Evolutionary conservation across 2,329 filamentous ascomycete genomes (phyloP).

Genomic region (Scytalidium lignicola): DNA sequence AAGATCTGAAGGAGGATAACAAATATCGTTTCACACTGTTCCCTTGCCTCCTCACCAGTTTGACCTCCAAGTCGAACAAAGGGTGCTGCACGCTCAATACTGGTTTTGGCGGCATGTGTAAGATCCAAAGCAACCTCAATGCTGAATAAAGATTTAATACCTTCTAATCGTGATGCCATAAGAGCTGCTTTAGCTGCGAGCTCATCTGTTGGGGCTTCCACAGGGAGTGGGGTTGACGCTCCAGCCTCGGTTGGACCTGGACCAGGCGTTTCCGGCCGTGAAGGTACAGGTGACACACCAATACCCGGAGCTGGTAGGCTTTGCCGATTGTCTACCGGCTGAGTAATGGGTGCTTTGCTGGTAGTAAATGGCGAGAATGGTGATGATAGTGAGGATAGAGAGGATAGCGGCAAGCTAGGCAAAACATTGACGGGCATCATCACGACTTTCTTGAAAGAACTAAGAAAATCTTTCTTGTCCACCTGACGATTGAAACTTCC

Average conservation of each 20-base stretch:
- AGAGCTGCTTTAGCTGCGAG: conserved; percentile 95
- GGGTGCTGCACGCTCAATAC: conserved; percentile 76
- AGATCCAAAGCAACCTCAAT: conserved; percentile 90
- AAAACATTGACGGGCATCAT: conserved; percentile 97
- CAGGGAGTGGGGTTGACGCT: conserved; percentile 33
- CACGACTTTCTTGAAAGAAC: conserved; percentile 95
- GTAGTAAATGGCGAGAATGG: conserved; percentile 57
- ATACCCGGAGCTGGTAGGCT: conserved; percentile 16
- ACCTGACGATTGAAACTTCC: conserved; percentile 89
- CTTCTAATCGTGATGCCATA: conserved; percentile 90
- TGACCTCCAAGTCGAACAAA: conserved; percentile 79
- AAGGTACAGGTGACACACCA: conserved; percentile 25
- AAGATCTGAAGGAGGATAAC: conserved; percentile 77
- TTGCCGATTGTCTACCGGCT: conserved; percentile 13
- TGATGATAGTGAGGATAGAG: conserved; percentile 39
- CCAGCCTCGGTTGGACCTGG: conserved; percentile 25
- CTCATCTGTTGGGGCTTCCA: conserved; percentile 79
- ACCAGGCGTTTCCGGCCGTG: conserved; percentile 47
- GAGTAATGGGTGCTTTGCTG: conserved; percentile 27
- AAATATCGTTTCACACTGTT: conserved; percentile 88
- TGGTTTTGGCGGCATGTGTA: conserved; percentile 82
- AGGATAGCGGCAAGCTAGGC: conserved; percentile 49
- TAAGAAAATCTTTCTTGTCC: conserved; percentile 93
- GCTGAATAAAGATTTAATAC: conserved; percentile 91
- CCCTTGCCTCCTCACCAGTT: conserved; percentile 74